These are phyloP conservation scores for Herpomyces periplanetae DNA, from an alignment of 2,329 filamentous ascomycete species.

Conservation along the genomic window DNA sequence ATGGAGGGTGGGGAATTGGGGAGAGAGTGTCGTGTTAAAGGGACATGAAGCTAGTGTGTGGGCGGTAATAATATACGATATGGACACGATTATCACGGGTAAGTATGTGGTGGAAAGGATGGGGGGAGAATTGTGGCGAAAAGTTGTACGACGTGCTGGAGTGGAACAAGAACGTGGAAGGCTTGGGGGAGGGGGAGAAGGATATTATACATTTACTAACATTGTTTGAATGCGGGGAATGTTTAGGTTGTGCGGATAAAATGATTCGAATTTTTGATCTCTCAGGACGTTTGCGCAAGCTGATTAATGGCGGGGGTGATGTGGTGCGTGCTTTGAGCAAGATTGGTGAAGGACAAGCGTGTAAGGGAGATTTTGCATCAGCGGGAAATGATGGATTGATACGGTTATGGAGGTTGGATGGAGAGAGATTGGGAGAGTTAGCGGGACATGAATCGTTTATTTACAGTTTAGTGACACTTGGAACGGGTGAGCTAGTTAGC, in stretches of 20 bases:
- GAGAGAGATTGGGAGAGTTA: conserved; percentile 32
- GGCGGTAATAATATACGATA: conserved; percentile 54
- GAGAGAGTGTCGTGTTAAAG: conserved; percentile 24
- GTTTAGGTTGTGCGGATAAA: conserved; percentile 41
- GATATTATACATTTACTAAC: too few relatives aligned
- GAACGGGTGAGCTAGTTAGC: conserved; percentile 57
- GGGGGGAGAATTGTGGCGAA: not conserved
- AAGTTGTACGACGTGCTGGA: not conserved
- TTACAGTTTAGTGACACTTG: conserved; percentile 37
- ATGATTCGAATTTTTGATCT: conserved; percentile 43
- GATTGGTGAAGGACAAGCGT: conserved; percentile 31
- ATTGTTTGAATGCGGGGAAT: too few relatives aligned
- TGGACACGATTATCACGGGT: conserved; percentile 36
- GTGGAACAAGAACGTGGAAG: too few relatives aligned
- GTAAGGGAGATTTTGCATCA: conserved; percentile 64
- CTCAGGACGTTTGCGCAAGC: conserved; percentile 19
- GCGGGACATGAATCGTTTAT: conserved; percentile 80
- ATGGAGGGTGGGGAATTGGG: conserved; percentile 60
- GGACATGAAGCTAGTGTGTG: conserved; percentile 55
- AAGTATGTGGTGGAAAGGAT: conserved; percentile 3
- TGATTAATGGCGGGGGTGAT: conserved; percentile 29
- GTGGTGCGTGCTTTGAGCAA: conserved; percentile 60
- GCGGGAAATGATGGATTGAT: conserved; percentile 74
- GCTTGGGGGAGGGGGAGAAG: too few relatives aligned
- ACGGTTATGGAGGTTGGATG: conserved; percentile 46